These are phyloP conservation scores for Cynanchum wilfordii DNA, from an alignment of 257 asterid genomes.

Conservation along the genomic window DNA sequence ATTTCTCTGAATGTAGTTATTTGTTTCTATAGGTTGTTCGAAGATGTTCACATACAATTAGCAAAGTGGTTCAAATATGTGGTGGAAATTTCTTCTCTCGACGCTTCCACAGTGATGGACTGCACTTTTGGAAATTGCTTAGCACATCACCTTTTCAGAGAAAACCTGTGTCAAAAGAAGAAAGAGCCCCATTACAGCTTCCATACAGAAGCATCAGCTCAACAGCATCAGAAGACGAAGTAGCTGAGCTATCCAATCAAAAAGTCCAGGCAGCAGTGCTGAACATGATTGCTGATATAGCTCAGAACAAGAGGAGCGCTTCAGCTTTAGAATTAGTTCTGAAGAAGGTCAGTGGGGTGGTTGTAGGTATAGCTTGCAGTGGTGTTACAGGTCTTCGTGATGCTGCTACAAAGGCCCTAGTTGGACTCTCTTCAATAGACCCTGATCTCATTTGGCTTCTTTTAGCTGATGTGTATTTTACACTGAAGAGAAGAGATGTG, in stretches of 20 bases:
- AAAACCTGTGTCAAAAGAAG: slow-evolving; percentile 43
- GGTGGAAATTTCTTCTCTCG: slow-evolving; percentile 97
- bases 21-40: slow-evolving; percentile 46
- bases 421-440: slow-evolving; percentile 65
- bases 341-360: slow-evolving; percentile 75
- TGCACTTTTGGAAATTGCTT: slow-evolving; percentile 78
- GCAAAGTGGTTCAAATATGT: slow-evolving; percentile 53
- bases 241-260: slow-evolving; percentile 59
- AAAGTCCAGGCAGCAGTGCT: slow-evolving; percentile 79
- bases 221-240: slow-evolving; percentile 41
- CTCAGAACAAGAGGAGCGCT: slow-evolving; percentile 52
- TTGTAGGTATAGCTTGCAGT: slow-evolving; percentile 73
- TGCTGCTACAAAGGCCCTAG: slow-evolving; percentile 61
- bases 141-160: slow-evolving; percentile 75
- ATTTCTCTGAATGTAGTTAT: neutral
- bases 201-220: slow-evolving; percentile 59
- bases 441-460: slow-evolving; percentile 94
- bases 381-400: slow-evolving; percentile 74
- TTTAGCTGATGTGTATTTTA: slow-evolving; percentile 81
- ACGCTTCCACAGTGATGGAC: slow-evolving; percentile 69
- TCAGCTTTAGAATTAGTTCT: slow-evolving; percentile 59
- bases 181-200: slow-evolving; percentile 50
- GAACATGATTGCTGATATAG: slow-evolving; percentile 58
- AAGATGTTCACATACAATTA: slow-evolving; percentile 56
- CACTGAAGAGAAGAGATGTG: slow-evolving; percentile 33